Evolutionary conservation across 108 stramenopile genomes (phyloP).

Genomic region (Nitzschia sp.): DNA sequence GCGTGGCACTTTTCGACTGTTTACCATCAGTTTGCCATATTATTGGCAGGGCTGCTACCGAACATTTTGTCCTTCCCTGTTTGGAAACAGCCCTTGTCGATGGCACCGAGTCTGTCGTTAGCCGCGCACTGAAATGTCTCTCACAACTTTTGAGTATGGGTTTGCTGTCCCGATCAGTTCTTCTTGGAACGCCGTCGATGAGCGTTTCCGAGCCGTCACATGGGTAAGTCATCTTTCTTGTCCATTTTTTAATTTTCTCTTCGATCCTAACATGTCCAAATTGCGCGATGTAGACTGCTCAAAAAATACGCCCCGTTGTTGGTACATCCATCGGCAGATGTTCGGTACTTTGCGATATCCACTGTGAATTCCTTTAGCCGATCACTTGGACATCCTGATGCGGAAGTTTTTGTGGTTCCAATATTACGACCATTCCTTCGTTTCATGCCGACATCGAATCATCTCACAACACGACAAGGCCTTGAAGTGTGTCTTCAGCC

Average conservation of each 20-base stretch:
- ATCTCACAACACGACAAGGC: constrained; percentile 25
- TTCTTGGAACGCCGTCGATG: constrained; percentile 40
- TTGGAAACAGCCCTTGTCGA: constrained; percentile 93
- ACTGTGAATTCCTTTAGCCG: constrained; percentile 51
- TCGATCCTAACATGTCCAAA: neutral
- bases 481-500: constrained; percentile 36
- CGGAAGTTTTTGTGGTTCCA: constrained; percentile 63
- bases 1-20: constrained; percentile 87
- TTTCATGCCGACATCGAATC: constrained; percentile 36
- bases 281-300: constrained; percentile 42
- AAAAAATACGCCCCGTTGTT: constrained; percentile 72
- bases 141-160: constrained; percentile 58
- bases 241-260: neutral
- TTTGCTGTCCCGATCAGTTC: constrained; percentile 56
- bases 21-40: constrained; percentile 88
- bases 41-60: constrained; percentile 88
- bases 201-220: constrained; percentile 8
- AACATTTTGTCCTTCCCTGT: constrained; percentile 94
- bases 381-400: constrained; percentile 65
- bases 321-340: constrained; percentile 62
- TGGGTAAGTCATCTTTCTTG: constrained; percentile 12
- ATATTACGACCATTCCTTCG: constrained; percentile 70
- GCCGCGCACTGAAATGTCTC: constrained; percentile 69
- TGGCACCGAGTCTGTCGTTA: constrained; percentile 82
- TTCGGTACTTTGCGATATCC: constrained; percentile 46